Evolutionary conservation across 495 filamentous ascomycete genomes (phyloP).

Genomic region (Pseudevernia furfuracea): DNA sequence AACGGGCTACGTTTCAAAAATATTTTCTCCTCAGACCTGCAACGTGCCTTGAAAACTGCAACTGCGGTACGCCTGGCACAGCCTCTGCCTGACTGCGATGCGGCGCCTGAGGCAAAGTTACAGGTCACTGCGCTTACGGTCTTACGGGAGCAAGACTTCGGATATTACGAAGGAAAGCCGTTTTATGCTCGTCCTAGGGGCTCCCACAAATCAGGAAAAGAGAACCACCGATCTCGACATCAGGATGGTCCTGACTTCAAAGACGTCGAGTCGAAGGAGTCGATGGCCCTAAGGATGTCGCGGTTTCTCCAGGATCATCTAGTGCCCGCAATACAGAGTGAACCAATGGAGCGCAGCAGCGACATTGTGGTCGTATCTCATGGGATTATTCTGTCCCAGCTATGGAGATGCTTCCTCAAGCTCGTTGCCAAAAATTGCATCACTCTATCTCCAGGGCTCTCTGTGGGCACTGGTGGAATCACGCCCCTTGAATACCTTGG

Average conservation of each 20-base stretch:
- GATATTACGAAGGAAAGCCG: constrained; percentile 56
- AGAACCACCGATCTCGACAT: constrained; percentile 23
- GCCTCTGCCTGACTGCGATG: constrained; percentile 9
- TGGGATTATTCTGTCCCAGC: constrained; percentile 63
- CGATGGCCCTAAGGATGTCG: constrained; percentile 55
- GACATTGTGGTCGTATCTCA: constrained; percentile 66
- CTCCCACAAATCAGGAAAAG: constrained; percentile 23
- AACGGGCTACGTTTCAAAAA: constrained; percentile 44
- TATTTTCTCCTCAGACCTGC: constrained; percentile 74
- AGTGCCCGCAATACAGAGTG: constrained; percentile 44
- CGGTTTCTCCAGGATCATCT: constrained; percentile 57
- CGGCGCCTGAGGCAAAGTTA: constrained; percentile 17
- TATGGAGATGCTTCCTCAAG: constrained; percentile 56
- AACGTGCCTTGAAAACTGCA: constrained; percentile 65
- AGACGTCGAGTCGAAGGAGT: constrained; percentile 50
- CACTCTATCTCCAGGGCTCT: constrained; percentile 25
- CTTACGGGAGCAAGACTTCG: constrained; percentile 68
- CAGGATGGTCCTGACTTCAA: constrained; percentile 37
- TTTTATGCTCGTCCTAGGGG: constrained; percentile 29
- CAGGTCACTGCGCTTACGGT: constrained; percentile 42
- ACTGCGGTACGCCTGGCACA: constrained; percentile 51
- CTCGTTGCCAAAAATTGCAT: constrained; percentile 42
- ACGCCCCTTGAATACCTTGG: constrained; percentile 38
- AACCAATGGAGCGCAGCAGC: constrained; percentile 21
- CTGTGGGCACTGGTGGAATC: constrained; percentile 15